Evolutionary conservation across 306 rosid genomes (phyloP).

Genomic region (Hippophae gyantsensis): DNA sequence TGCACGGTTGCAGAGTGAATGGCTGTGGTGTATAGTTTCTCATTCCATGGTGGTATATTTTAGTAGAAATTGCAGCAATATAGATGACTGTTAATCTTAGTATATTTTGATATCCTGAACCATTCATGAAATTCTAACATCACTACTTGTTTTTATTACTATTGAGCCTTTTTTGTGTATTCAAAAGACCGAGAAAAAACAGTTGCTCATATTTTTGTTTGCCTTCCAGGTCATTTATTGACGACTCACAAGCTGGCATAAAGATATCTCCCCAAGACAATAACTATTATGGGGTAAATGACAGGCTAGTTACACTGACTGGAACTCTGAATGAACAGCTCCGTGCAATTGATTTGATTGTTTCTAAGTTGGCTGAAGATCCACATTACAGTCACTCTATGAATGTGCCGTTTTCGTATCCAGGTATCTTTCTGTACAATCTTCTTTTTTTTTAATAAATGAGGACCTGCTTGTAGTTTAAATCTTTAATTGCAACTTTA

Average conservation of each 20-base stretch:
- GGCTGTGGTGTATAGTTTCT: not conserved
- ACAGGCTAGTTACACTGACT: constrained; percentile 83
- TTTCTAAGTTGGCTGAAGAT: constrained; percentile 88
- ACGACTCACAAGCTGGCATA: constrained; percentile 94
- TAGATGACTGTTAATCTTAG: not conserved
- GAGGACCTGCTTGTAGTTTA: not conserved
- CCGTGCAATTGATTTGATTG: constrained; percentile 76
- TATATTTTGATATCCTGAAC: not conserved
- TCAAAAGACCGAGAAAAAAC: constrained; percentile 7
- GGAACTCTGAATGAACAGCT: constrained; percentile 93
- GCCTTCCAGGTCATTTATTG: constrained; percentile 79
- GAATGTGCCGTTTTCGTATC: constrained; percentile 87
- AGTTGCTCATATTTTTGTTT: constrained; percentile 23
- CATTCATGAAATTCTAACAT: not conserved
- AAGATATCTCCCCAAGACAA: constrained; percentile 99
- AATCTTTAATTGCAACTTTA: not conserved
- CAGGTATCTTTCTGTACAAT: constrained; percentile 47
- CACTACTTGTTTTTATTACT: constrained; percentile 1
- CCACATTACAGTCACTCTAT: constrained; percentile 85
- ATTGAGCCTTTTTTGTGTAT: not conserved
- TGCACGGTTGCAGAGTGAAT: not conserved
- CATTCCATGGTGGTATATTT: not conserved
- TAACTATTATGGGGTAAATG: constrained; percentile 79
- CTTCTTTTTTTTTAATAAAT: not conserved
- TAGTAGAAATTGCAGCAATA: not conserved